phyloP scores from a whole-genome alignment of 768 basidiomycete genomes.

The Russula brevipes region DNA sequence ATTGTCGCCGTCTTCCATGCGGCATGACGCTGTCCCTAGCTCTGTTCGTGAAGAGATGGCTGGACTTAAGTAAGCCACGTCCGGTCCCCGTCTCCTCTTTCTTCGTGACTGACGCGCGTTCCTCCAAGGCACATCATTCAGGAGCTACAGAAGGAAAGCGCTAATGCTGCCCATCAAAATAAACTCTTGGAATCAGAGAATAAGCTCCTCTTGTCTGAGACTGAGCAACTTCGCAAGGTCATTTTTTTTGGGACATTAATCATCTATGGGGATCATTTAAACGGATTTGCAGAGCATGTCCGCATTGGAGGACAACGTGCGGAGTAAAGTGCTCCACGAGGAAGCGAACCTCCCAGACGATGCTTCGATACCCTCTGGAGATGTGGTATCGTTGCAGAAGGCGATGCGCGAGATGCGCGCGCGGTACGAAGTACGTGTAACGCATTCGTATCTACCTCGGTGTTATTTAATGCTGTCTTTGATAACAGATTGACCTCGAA shows the following conservation, averaged over 20 bases:
- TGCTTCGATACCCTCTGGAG: conserved; percentile 27
- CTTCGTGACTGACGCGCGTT: conserved; percentile 29
- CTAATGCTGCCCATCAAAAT: conserved; percentile 53
- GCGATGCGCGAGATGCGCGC: conserved; percentile 44
- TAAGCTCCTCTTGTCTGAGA: conserved; percentile 57
- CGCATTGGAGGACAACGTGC: conserved; percentile 69
- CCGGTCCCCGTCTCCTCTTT: neutral
- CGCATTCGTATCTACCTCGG: neutral
- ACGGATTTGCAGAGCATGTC: conserved; percentile 54
- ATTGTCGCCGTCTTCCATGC: conserved; percentile 30
- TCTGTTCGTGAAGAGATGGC: conserved; percentile 60
- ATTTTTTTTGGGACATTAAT: neutral
- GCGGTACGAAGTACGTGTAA: conserved; percentile 46
- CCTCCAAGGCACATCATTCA: conserved; percentile 70
- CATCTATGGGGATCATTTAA: neutral
- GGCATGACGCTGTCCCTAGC: conserved; percentile 43
- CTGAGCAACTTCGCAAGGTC: conserved; percentile 71
- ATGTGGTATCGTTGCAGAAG: conserved; percentile 40
- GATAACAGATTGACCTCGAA: conserved; percentile 55
- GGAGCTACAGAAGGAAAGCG: conserved; percentile 80
- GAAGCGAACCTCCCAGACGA: conserved; percentile 38
- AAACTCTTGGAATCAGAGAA: conserved; percentile 78
- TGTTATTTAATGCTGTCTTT: neutral
- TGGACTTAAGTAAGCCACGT: conserved; percentile 65
- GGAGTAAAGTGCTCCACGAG: conserved; percentile 51